Percentiles rank a stretch among this genome's conserved stretches.
These are phyloP conservation scores for Alternaria sp. DNA, from an alignment of 2,329 filamentous ascomycete genomes.

Conservation along the genomic window DNA sequence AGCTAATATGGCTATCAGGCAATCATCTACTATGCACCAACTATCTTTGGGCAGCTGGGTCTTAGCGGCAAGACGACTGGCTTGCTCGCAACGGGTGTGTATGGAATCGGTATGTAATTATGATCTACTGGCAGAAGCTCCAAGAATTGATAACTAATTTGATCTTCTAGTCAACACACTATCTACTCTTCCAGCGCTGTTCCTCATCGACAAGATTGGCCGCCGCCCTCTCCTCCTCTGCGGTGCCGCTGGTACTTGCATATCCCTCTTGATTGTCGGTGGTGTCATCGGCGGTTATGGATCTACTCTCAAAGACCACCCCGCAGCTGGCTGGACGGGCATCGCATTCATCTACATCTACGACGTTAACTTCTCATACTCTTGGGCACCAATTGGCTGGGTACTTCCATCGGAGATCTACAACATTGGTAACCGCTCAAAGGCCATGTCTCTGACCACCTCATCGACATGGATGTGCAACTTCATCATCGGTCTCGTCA, in stretches of 20 bases:
- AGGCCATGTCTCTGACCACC: conserved; percentile 72
- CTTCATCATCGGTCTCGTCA: conserved; percentile 64
- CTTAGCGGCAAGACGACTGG: conserved; percentile 65
- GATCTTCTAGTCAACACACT: conserved; percentile 54
- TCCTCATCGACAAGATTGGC: conserved; percentile 69
- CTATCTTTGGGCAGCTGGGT: conserved; percentile 79
- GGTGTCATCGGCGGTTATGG: conserved; percentile 69
- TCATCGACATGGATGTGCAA: conserved; percentile 88
- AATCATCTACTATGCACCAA: conserved; percentile 30
- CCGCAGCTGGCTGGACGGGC: conserved; percentile 71
- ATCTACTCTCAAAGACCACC: conserved; percentile 61
- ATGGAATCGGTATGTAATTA: conserved; percentile 42
- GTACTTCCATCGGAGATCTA: conserved; percentile 76
- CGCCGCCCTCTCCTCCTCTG: conserved; percentile 66
- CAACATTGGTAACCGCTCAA: conserved; percentile 70
- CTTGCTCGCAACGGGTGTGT: conserved; percentile 77
- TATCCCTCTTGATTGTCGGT: conserved; percentile 74
- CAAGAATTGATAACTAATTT: background rate
- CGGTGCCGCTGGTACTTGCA: conserved; percentile 72
- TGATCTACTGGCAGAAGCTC: conserved; percentile 3
- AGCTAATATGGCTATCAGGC: too few relatives aligned
- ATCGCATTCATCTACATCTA: conserved; percentile 68
- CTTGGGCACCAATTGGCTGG: conserved; percentile 77
- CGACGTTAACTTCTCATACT: conserved; percentile 62
- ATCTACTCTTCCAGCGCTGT: conserved; percentile 68